These are phyloP conservation scores for Austroboletus eburneus DNA, from an alignment of 768 basidiomycete genomes.

Conservation along the genomic window DNA sequence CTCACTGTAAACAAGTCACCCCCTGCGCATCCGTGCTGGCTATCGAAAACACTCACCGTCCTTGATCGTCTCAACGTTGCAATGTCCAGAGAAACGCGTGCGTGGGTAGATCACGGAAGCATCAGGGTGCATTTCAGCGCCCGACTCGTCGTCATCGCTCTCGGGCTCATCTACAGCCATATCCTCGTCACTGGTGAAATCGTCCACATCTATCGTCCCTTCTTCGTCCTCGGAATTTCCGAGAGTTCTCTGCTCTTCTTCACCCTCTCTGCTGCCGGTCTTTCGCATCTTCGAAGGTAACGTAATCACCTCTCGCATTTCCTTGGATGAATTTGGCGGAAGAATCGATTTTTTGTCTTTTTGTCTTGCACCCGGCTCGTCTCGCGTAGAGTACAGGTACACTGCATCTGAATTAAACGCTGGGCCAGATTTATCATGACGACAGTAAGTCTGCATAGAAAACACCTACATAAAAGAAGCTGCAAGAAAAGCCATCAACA, in stretches of 20 bases:
- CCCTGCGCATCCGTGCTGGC: not conserved
- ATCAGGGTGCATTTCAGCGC: constrained; percentile 24
- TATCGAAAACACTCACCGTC: constrained; percentile 53
- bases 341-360: constrained; percentile 21
- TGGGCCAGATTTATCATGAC: constrained; percentile 25
- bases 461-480: constrained; percentile 60
- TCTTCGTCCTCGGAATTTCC: constrained; percentile 17
- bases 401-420: constrained; percentile 72
- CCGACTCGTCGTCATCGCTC: constrained; percentile 27
- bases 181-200: constrained; percentile 28
- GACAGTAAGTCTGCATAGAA: constrained; percentile 1
- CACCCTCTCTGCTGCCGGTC: not conserved
- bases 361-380: constrained; percentile 42
- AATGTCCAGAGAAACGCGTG: constrained; percentile 59
- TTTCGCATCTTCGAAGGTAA: not conserved
- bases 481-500: constrained; percentile 26
- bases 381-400: constrained; percentile 70
- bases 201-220: constrained; percentile 26
- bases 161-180: constrained; percentile 24
- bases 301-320: no score
- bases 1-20: constrained; percentile 52
- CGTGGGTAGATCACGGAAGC: constrained; percentile 63
- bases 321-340: constrained; percentile 23
- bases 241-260: constrained; percentile 2
- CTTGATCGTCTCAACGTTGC: constrained; percentile 82